Evolutionary conservation across 208 protist species (phyloP).

Genomic region (Crithidia thermophila): DNA sequence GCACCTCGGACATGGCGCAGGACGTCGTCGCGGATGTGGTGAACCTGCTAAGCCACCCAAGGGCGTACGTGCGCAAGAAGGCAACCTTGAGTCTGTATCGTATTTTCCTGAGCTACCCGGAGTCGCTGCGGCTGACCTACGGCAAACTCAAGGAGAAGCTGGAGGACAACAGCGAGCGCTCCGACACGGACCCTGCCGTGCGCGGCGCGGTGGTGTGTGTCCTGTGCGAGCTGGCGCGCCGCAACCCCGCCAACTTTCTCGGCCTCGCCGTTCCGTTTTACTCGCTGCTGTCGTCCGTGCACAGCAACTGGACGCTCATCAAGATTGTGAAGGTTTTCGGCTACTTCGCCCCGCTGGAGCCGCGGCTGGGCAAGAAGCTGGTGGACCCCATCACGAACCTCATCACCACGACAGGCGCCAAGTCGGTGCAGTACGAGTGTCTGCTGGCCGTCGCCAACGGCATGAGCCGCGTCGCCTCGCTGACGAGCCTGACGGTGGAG

Average conservation of each 20-base stretch:
- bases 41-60: constrained; percentile 86
- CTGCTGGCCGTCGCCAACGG: constrained; percentile 94
- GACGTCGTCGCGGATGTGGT: constrained; percentile 97
- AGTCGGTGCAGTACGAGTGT: constrained; percentile 97
- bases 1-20: constrained; percentile 95
- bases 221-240: constrained; percentile 97
- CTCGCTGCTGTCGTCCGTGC: constrained; percentile 92
- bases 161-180: constrained; percentile 89
- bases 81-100: constrained; percentile 96
- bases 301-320: constrained; percentile 99
- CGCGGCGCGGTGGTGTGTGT: constrained; percentile 97
- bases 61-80: constrained; percentile 96
- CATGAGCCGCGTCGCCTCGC: constrained; percentile 73
- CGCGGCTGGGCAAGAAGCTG: constrained; percentile 98
- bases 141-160: constrained; percentile 97
- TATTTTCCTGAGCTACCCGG: constrained; percentile 97
- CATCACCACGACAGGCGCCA: constrained; percentile 96
- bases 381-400: constrained; percentile 96
- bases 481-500: constrained; percentile 93
- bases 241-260: constrained; percentile 98
- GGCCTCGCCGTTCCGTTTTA: constrained; percentile 97
- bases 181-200: constrained; percentile 89
- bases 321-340: constrained; percentile 99
- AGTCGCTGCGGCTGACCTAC: constrained; percentile 96
- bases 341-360: constrained; percentile 95